phyloP scores from a whole-genome alignment of 305 asterid genomes.

The Fraxinus platypoda region DNA sequence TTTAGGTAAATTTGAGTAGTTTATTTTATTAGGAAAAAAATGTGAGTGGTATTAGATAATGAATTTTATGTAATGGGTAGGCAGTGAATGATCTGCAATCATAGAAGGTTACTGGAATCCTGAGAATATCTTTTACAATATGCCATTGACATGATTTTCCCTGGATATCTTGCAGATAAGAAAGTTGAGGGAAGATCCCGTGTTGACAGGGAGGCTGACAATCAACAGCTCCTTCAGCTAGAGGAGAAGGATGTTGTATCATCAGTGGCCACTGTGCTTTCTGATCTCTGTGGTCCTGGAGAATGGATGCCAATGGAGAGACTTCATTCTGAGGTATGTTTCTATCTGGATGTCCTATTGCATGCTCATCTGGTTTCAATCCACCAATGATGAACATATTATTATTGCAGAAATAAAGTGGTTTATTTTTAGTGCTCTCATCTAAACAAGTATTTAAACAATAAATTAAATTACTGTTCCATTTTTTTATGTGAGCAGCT shows the following conservation, averaged over 20 bases:
- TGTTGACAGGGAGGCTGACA: constrained; percentile 76
- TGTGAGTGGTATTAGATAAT: background rate
- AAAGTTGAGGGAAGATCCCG: constrained; percentile 74
- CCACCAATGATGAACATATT: background rate
- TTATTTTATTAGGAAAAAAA: background rate
- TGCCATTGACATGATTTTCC: constrained; percentile 5
- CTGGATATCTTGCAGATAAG: constrained; percentile 51
- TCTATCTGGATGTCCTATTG: background rate
- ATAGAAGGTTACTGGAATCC: background rate
- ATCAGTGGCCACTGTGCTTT: constrained; percentile 83
- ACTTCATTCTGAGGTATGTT: constrained; percentile 76
- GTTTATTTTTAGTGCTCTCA: background rate
- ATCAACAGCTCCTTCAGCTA: constrained; percentile 73
- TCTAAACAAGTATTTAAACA: background rate
- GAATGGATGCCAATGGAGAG: constrained; percentile 99
- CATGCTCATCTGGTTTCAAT: background rate
- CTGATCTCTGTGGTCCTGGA: constrained; percentile 95
- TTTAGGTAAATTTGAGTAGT: background rate
- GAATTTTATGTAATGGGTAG: background rate
- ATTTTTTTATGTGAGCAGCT: background rate
- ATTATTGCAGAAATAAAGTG: background rate
- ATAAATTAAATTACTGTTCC: background rate
- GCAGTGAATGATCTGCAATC: background rate
- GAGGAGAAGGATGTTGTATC: constrained; percentile 95
- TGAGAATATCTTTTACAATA: background rate